These are phyloP conservation scores for Vitis riparia DNA, from an alignment of 164 flowering plant genomes.

Conservation along the genomic window DNA sequence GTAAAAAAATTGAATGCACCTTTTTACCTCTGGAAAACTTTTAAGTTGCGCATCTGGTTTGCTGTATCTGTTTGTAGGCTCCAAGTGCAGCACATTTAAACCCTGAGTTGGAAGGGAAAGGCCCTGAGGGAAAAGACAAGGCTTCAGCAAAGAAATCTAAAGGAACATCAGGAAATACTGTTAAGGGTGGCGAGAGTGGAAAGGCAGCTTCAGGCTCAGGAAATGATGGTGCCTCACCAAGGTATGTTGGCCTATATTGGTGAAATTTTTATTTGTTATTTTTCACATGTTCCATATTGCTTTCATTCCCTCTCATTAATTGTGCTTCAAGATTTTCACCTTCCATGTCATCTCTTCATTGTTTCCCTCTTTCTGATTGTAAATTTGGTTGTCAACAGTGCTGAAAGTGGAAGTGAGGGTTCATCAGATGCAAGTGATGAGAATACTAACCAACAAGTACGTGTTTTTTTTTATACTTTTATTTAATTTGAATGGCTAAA, in stretches of 20 bases:
- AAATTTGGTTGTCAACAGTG: constrained; percentile 41
- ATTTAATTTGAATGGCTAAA: not conserved
- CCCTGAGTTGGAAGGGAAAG: constrained; percentile 60
- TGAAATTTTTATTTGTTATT: not conserved
- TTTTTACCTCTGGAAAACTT: not conserved
- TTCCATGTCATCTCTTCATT: not conserved
- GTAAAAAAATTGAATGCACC: not conserved
- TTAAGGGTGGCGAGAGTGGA: constrained; percentile 65
- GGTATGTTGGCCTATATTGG: constrained; percentile 35
- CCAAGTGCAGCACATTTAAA: constrained; percentile 39
- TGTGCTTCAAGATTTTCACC: not conserved
- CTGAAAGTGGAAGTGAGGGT: constrained; percentile 79
- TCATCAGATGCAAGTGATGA: constrained; percentile 79
- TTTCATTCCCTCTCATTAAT: not conserved
- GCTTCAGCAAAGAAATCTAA: constrained; percentile 56
- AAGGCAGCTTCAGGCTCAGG: constrained; percentile 81
- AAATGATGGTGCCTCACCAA: constrained; percentile 81
- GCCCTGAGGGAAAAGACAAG: constrained; percentile 49
- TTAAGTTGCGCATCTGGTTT: not conserved
- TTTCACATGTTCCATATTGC: not conserved
- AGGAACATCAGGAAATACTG: constrained; percentile 52
- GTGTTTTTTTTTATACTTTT: not conserved
- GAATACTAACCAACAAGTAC: constrained; percentile 58
- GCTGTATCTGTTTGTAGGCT: constrained; percentile 31
- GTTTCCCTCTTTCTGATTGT: constrained; percentile 4